Evolutionary conservation across 2,329 filamentous ascomycete genomes (phyloP).

Genomic region (Penicillium sp.): DNA sequence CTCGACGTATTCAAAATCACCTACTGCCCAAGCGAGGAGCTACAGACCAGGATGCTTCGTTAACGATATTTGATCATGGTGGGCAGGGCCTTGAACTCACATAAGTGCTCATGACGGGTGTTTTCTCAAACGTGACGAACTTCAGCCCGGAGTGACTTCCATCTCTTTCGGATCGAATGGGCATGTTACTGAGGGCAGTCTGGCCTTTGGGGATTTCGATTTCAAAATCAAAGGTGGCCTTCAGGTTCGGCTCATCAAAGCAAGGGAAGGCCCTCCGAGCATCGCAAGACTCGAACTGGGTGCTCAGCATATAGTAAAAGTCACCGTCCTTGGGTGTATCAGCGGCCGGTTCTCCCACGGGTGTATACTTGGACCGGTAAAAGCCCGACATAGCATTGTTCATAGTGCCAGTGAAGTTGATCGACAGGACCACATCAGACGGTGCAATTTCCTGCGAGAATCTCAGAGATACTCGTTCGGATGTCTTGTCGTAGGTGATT

Average conservation of each 20-base stretch:
- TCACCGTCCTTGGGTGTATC: constrained; percentile 74
- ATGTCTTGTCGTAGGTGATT: constrained; percentile 78
- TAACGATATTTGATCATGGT: background rate
- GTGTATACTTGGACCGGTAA: constrained; percentile 93
- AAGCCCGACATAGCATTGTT: constrained; percentile 93
- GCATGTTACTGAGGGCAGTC: constrained; percentile 94
- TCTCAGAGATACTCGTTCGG: constrained; percentile 76
- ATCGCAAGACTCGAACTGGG: constrained; percentile 96
- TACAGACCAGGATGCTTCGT: constrained; percentile 51
- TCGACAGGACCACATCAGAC: constrained; percentile 66
- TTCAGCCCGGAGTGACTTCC: constrained; percentile 67
- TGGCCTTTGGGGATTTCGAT: constrained; percentile 89
- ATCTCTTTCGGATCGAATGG: constrained; percentile 69
- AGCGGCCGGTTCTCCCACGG: constrained; percentile 66
- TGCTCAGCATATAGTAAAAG: constrained; percentile 78
- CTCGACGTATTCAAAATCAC: constrained; percentile 96
- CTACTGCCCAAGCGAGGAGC: constrained; percentile 88
- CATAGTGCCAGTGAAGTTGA: constrained; percentile 78
- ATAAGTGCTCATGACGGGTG: constrained; percentile 87
- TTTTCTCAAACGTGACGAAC: constrained; percentile 75
- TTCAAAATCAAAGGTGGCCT: constrained; percentile 91
- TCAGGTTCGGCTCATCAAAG: constrained; percentile 96
- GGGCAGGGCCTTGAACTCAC: constrained; percentile 38
- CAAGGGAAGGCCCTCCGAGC: constrained; percentile 94
- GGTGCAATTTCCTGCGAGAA: constrained; percentile 72